phyloP scores from a whole-genome alignment of 805 yeast species.

The Saturnispora besseyi region DNA sequence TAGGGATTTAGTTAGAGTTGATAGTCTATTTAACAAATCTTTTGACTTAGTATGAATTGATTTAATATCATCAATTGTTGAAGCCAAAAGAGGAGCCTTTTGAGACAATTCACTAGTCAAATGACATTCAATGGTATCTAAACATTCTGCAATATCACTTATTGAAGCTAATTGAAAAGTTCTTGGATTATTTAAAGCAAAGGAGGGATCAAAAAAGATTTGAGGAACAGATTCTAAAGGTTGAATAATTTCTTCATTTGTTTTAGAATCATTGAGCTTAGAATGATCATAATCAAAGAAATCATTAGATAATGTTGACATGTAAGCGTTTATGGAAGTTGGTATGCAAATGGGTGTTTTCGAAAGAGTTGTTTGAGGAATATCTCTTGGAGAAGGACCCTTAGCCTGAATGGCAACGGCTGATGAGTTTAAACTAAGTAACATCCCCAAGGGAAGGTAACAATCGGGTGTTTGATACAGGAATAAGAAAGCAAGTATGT shows the following conservation, averaged over 20 bases:
- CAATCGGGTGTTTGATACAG: not conserved
- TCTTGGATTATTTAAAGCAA: conserved; percentile 83
- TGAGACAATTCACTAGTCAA: conserved; percentile 74
- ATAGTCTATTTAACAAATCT: conserved; percentile 39
- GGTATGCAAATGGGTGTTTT: conserved; percentile 39
- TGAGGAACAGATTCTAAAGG: conserved; percentile 49
- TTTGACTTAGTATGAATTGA: conserved; percentile 48
- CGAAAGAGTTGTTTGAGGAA: conserved; percentile 68
- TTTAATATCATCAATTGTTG: conserved; percentile 72
- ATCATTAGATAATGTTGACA: conserved; percentile 34
- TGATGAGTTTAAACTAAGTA: conserved; percentile 23
- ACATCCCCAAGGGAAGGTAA: not conserved
- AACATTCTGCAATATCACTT: conserved; percentile 62
- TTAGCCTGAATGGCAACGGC: conserved; percentile 40
- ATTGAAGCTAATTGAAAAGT: conserved; percentile 72
- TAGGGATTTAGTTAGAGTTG: conserved; percentile 37
- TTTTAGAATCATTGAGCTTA: conserved; percentile 22
- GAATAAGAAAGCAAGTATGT: not conserved
- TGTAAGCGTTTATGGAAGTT: conserved; percentile 36
- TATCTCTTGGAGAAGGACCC: conserved; percentile 73
- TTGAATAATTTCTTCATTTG: conserved; percentile 19
- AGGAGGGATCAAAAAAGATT: conserved; percentile 57
- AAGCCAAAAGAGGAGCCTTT: conserved; percentile 78
- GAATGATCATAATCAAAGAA: conserved; percentile 36
- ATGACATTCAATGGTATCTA: conserved; percentile 78